These are phyloP conservation scores for Dactylorhiza incarnata DNA, from an alignment of 106 monocot species.

Conservation along the genomic window DNA sequence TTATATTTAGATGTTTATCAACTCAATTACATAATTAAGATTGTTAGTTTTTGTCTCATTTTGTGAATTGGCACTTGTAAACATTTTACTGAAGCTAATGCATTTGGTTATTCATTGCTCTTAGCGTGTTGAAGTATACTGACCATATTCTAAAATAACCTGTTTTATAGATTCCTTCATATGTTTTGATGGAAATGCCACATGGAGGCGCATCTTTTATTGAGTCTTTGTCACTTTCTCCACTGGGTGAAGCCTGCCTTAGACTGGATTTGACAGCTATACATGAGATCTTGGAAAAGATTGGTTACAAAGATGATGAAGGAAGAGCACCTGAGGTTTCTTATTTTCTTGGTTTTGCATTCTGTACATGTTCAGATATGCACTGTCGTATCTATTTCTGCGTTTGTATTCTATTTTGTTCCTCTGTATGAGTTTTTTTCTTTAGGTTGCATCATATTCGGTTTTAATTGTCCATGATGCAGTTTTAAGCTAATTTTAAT, in stretches of 20 bases:
- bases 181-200: conserved; percentile 80
- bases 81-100: not conserved
- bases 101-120: not conserved
- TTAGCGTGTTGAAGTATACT: not conserved
- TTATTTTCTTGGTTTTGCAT: not conserved
- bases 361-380: not conserved
- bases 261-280: conserved; percentile 92
- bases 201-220: conserved; percentile 53
- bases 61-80: too few species aligned
- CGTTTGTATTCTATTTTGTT: not conserved
- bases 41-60: too few species aligned
- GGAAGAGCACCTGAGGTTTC: conserved; percentile 91
- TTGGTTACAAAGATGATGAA: conserved; percentile 94
- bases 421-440: not conserved
- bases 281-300: conserved; percentile 81
- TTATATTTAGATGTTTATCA: too few species aligned
- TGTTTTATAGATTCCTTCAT: conserved; percentile 61
- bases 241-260: conserved; percentile 86
- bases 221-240: conserved; percentile 69
- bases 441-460: not conserved
- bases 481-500: not conserved
- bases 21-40: too few species aligned
- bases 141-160: not conserved
- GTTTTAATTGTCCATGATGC: not conserved
- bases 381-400: not conserved